Evolutionary conservation across 768 basidiomycete genomes (phyloP).

Genomic region (Lentinula sp.): DNA sequence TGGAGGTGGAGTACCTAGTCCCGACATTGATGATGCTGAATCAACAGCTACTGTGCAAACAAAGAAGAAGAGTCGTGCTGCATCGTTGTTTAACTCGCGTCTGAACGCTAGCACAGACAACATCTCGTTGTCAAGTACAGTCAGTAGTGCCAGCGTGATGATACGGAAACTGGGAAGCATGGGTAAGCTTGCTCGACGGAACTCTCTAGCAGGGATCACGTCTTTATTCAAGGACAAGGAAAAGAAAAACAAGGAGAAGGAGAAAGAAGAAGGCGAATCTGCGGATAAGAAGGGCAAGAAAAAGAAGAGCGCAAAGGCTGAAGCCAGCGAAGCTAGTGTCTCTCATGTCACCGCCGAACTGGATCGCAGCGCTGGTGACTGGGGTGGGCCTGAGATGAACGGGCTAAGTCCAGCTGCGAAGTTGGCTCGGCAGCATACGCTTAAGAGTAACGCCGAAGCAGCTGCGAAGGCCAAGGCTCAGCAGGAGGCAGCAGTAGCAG

Average conservation of each 20-base stretch:
- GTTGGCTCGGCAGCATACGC: slow-evolving; percentile 85
- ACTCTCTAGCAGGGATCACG: slow-evolving; percentile 87
- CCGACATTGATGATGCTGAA: slow-evolving; percentile 33
- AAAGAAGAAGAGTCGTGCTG: slow-evolving; percentile 70
- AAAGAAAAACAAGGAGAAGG: slow-evolving; percentile 46
- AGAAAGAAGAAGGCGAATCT: slow-evolving; percentile 36
- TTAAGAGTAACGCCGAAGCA: slow-evolving; percentile 80
- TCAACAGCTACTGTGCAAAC: slow-evolving; percentile 40
- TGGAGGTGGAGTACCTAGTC: slow-evolving; percentile 17
- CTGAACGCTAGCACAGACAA: slow-evolving; percentile 89
- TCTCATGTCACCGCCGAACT: slow-evolving; percentile 83
- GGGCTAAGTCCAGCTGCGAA: slow-evolving; percentile 89
- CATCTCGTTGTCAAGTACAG: slow-evolving; percentile 91
- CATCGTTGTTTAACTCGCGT: slow-evolving; percentile 81
- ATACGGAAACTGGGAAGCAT: slow-evolving; percentile 92
- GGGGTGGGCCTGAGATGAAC: slow-evolving; percentile 54
- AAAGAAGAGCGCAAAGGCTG: slow-evolving; percentile 58
- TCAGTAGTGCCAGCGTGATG: slow-evolving; percentile 92
- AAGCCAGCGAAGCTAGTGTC: slow-evolving; percentile 62
- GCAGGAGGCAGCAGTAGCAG: slow-evolving; percentile 45
- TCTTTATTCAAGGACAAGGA: slow-evolving; percentile 89
- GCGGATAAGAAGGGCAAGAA: slow-evolving; percentile 34
- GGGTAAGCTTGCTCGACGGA: slow-evolving; percentile 83
- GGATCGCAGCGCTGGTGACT: slow-evolving; percentile 58
- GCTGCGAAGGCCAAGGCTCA: slow-evolving; percentile 60